Base-by-base conservation (phyloP, 1,284 basidiomycete genomes). In the Ceratobasidium sp. region DNA sequence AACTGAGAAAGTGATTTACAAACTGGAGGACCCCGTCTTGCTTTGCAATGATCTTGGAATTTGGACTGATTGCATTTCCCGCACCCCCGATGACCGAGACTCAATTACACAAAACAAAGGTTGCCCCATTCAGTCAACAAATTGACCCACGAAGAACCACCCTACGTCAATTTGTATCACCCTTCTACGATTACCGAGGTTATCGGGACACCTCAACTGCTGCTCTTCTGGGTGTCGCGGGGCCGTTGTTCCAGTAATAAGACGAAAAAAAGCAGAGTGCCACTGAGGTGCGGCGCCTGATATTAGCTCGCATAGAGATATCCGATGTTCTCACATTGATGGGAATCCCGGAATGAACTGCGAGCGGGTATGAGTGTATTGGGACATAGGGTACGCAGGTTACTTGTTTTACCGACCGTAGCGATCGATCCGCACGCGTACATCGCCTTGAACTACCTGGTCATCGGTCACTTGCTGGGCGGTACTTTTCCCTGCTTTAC, bases 271-370 rank as follows among this genome's bases (percentile, higher is more conserved):
- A 49, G 57, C 44, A 46, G 32, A 29, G 56, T 17, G 40, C 40
- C n/a, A 17, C 32, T 44, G 65, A 34, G 25, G 40, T 32, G 6
- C 49, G 29, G 34, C 40, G n/a, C 25, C 46, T 56, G 43, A 70
- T 57, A 49, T 46, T 40, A 7, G 40, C 37, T 59, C 34, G 34
- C 46, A 71, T 51, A 67, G 25, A 67, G 17, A 51, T 34, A 51
- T 46, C 44, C 11, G 69, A 71, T 71, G 69, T 71, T 71, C 69
- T 57, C 69, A 71, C 69, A 71, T 44, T 61, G 69, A 71, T 71
- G 37, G 29, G 17, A 54, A 71, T 71, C 69, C 49, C 11, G 69
- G 43, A 57, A 46, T 44, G 56, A 59, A 25, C 15, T 40, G 43
- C 61, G 34, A 25, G 22, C 29, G 40, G 62, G 19, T 15, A 46